Percentiles rank a stretch among this genome's conserved stretches.
phyloP scores from a whole-genome alignment of 2,329 filamentous ascomycete genomes.

The Herpotrichia juniperi region DNA sequence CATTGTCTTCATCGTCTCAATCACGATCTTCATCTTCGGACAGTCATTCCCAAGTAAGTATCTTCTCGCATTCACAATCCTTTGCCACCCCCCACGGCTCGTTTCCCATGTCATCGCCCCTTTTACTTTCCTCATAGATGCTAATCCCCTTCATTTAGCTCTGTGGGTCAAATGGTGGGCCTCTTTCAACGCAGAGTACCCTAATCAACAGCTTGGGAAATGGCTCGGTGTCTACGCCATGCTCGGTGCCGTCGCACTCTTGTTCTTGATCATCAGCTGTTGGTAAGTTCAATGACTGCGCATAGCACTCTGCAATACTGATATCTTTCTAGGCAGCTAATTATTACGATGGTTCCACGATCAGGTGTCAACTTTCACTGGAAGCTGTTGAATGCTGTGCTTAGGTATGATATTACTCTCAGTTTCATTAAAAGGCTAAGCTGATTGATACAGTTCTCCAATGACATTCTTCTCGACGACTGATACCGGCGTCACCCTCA shows the following conservation, averaged over 20 bases:
- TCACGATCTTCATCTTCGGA: constrained; percentile 42
- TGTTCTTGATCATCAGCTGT: constrained; percentile 37
- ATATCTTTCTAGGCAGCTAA: constrained; percentile 46
- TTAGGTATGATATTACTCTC: constrained; percentile 41
- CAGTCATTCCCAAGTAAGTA: constrained; percentile 38
- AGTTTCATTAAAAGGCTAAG: not conserved
- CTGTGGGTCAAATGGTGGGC: constrained; percentile 59
- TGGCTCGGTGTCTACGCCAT: constrained; percentile 41
- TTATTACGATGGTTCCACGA: constrained; percentile 60
- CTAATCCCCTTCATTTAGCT: constrained; percentile 19
- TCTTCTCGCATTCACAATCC: not conserved
- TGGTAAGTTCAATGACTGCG: constrained; percentile 21
- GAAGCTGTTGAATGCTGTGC: constrained; percentile 55
- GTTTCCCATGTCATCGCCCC: not conserved
- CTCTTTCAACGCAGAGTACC: constrained; percentile 46
- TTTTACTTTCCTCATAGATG: not conserved
- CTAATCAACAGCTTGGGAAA: constrained; percentile 44
- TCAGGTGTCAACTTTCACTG: constrained; percentile 59
- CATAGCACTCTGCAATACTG: not conserved
- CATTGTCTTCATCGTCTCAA: constrained; percentile 37
- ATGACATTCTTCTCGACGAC: constrained; percentile 52
- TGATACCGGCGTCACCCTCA: constrained; percentile 54
- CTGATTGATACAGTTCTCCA: constrained; percentile 36
- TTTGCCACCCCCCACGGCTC: no score
- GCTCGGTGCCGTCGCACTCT: constrained; percentile 31